These are phyloP conservation scores for Cyclocybe aegerita DNA, from an alignment of 768 basidiomycete species.

Conservation along the genomic window DNA sequence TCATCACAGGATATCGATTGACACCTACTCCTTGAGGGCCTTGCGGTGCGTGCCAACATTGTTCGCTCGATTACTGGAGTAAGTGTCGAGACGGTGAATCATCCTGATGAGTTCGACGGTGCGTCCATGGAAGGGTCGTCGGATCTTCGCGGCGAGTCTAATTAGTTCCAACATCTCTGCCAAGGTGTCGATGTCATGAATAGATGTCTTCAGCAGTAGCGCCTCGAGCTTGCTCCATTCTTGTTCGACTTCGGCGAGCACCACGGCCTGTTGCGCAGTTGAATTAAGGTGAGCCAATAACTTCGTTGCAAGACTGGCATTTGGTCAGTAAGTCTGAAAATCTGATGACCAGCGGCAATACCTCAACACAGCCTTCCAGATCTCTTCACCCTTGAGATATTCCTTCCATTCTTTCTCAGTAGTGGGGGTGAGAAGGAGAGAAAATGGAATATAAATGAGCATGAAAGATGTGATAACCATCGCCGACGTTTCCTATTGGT, in stretches of 20 bases:
- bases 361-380: no score
- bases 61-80: constrained; percentile 1
- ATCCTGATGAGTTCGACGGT: constrained; percentile 2
- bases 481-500: no score
- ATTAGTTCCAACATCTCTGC: constrained; percentile 6
- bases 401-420: no score
- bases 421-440: no score
- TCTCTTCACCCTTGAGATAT: no score
- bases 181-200: background rate
- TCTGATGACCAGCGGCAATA: no score
- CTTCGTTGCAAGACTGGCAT: constrained; percentile 1
- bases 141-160: constrained; percentile 3
- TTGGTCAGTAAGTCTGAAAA: no score
- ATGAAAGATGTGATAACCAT: no score
- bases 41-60: constrained; percentile 1
- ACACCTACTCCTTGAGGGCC: constrained; percentile 1
- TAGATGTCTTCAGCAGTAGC: constrained; percentile 1
- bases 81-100: constrained; percentile 1
- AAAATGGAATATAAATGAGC: no score
- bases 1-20: background rate
- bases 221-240: background rate
- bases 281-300: background rate
- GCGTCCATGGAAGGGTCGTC: constrained; percentile 5
- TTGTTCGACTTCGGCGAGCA: background rate
- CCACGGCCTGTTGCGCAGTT: background rate